Base-by-base conservation (phyloP, 192 early-diverging fungal species). In the Linnemannia zychae region DNA sequence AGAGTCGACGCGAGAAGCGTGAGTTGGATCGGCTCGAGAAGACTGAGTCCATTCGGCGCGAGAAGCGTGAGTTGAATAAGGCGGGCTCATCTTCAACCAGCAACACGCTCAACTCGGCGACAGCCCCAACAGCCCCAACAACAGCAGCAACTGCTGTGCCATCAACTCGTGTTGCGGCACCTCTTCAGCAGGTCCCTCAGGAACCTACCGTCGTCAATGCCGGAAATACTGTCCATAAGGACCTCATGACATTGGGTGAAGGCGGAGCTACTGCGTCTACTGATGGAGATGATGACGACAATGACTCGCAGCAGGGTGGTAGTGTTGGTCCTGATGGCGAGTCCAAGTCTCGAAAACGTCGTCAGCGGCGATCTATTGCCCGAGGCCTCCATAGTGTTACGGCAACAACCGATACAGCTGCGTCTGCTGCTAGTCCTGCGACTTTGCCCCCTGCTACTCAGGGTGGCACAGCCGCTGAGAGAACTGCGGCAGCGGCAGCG, bases 321-420 rank as follows among this genome's bases (percentile, higher is more conserved):
- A 9, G 40, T 9, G 40, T 44, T 44, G 63, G 37, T n/a, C 36
- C 46, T 4, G 46, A 76, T 17, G 63, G 44, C 11, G 65, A 67
- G 6, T 76, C 75, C 13, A 76, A 34, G 63, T 76, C 75, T 18
- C 63, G 75, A 11, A 60, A 67, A 17, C 75, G 75, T 31, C 37
- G 75, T 18, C 24, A 47, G 11, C 20, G 75, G 18, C 38, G 63
- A 46, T 36, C 65, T 67, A 28, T 67, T 28, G 75, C 75, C 11
- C 75, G 65, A 44, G 11, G 12, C 4, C 11, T 65, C 6, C 74
- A 66, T 50, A 28, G 24, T 66, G 12, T n/a, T 17, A 49, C 16
- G 34, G 17, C 71, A n/a, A 72, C 47, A 17, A 46, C 11, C 36
- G 52, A 9, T n/a, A n/a, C n/a, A 0, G 52, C 22, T 57, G 9